These are phyloP conservation scores for Spergularia marina DNA, from an alignment of 148 eudicot species.

Conservation along the genomic window DNA sequence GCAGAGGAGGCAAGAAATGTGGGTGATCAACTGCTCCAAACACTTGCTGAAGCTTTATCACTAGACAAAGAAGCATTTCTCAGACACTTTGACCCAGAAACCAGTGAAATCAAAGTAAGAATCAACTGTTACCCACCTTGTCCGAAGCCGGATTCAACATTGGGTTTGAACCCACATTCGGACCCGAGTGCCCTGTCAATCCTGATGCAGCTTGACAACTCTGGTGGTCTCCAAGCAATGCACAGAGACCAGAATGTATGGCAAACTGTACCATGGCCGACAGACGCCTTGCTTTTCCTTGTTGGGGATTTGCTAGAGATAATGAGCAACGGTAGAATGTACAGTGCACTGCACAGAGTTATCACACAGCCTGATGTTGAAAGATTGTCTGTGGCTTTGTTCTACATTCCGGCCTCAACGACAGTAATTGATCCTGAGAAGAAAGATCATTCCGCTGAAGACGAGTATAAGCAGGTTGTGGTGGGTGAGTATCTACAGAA, in stretches of 20 bases:
- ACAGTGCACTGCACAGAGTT: conserved; percentile 26
- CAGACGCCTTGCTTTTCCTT: conserved; percentile 18
- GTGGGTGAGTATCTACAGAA: conserved; percentile 31
- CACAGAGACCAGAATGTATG: conserved; percentile 21
- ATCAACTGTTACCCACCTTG: conserved; percentile 29
- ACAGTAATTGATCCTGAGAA: conserved; percentile 22
- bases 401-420: conserved; percentile 14
- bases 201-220: conserved; percentile 20
- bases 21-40: conserved; percentile 18
- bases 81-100: conserved; percentile 24
- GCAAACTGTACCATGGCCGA: conserved; percentile 28
- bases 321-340: conserved; percentile 25
- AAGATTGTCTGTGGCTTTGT: conserved; percentile 28
- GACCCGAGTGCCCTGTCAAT: conserved; percentile 18
- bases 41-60: conserved; percentile 28
- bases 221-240: conserved; percentile 27
- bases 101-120: conserved; percentile 23
- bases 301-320: conserved; percentile 33
- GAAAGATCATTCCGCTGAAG: neutral
- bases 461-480: conserved; percentile 25
- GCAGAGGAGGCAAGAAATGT: conserved; percentile 27
- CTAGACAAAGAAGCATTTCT: conserved; percentile 15
- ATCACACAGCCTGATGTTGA: conserved; percentile 25
- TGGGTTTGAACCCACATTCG: conserved; percentile 28
- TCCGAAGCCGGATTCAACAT: conserved; percentile 19